Conservation (phyloP, 176 grass and related monocot species). For the Otatea glauca region DNA sequence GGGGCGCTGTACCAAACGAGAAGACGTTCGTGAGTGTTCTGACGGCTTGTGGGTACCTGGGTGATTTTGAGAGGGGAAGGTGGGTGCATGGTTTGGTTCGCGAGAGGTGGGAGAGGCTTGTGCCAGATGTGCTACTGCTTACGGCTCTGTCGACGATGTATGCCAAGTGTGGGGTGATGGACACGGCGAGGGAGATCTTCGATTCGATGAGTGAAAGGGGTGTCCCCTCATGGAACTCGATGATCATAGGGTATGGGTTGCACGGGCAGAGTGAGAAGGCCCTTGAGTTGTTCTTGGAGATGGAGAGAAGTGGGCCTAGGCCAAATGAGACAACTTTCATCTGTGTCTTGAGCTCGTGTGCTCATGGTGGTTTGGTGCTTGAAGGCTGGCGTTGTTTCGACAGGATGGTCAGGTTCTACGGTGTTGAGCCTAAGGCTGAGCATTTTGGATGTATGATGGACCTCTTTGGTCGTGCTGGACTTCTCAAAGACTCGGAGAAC, state of each 20-base stretch:
- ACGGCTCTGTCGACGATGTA: constrained; percentile 67
- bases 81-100: constrained; percentile 57
- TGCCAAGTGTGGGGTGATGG: constrained; percentile 69
- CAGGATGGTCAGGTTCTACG: constrained; percentile 57
- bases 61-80: constrained; percentile 56
- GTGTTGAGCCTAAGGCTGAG: constrained; percentile 52
- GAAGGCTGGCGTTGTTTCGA: constrained; percentile 80
- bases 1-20: constrained; percentile 37
- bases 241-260: constrained; percentile 71
- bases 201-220: constrained; percentile 55
- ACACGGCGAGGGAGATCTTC: constrained; percentile 48
- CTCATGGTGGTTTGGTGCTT: constrained; percentile 66
- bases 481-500: constrained; percentile 42
- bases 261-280: constrained; percentile 62
- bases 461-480: constrained; percentile 61
- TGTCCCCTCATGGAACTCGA: constrained; percentile 70
- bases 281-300: constrained; percentile 64
- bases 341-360: constrained; percentile 64
- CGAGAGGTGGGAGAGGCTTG: constrained; percentile 35
- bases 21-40: constrained; percentile 68
- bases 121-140: constrained; percentile 57
- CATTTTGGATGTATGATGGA: constrained; percentile 84
- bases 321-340: constrained; percentile 67
- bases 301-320: constrained; percentile 53
- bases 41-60: constrained; percentile 58